Evolutionary conservation across 441 rosid genomes (phyloP).

Genomic region (Populus hybrid): DNA sequence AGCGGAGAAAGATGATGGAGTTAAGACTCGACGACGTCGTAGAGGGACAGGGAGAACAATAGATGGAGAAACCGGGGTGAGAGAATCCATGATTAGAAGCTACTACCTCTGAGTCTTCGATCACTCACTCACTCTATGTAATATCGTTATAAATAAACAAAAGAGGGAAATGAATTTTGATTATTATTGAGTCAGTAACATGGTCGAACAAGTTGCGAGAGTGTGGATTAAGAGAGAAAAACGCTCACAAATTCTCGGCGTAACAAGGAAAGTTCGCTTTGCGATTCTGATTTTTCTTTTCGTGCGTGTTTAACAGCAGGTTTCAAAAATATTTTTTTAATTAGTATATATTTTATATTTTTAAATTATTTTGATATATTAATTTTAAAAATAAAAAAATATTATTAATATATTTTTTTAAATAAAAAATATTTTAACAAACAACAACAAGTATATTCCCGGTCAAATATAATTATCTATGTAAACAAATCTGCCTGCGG

Average conservation of each 20-base stretch:
- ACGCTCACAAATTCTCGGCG: conserved; percentile 32
- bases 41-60: conserved; percentile 48
- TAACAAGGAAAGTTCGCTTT: conserved; percentile 21
- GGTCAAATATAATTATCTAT: too few species aligned
- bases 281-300: conserved; percentile 1
- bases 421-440: too few species aligned
- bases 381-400: too few species aligned
- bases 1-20: conserved; percentile 29
- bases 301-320: too few species aligned
- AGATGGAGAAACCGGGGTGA: conserved; percentile 61
- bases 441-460: too few species aligned
- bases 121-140: not conserved
- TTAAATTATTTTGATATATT: too few species aligned
- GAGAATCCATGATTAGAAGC: conserved; percentile 51
- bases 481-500: too few species aligned
- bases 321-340: too few species aligned
- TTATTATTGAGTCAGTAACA: not conserved
- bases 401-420: too few species aligned
- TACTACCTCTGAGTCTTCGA: not conserved
- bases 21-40: conserved; percentile 31
- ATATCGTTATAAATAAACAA: too few species aligned
- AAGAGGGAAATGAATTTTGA: not conserved
- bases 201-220: not conserved
- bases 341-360: too few species aligned
- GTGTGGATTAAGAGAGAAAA: not conserved